Evolutionary conservation across 2,329 filamentous ascomycete species (phyloP), one percentile per base, ranked within the genome.

Genomic region (Trichoderma aggressivum): DNA sequence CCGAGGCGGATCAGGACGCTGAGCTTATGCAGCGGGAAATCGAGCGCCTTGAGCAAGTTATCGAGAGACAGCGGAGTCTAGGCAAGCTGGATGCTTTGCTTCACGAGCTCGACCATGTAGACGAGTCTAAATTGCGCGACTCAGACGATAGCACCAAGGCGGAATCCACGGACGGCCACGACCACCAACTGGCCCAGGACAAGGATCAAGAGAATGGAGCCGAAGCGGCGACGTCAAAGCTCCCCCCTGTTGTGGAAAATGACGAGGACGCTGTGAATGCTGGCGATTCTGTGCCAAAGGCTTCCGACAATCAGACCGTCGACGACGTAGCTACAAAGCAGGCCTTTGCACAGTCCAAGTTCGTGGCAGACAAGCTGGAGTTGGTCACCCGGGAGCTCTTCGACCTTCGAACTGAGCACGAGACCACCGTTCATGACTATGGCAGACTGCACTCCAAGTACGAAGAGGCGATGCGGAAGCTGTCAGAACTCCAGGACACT

Each of bases 1-100:
- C 96, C 0, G 96, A 99, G 81, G 92, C 95, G 3, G 96, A 99
- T 77, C 95, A 98, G 80, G 96, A 99, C 79, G 90, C 93, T 74
- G 96, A 98, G 80, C 84, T 98, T 72, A 98, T 99, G 95, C 94
- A 97, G 80, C 93, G 95, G 43, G 96, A 99, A 78, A 93, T 99
- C 74, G 93, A 98, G 77, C 90, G 95, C 39, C 86, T 99, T 14
- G 96, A 98, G 81, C 93, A 97, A 80, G 94, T 99, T 8, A 90
- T 99, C 65, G 95, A 98, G 81, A 92, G 97, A 62, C 96, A 99
- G 81, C 89, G 96, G 72, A 98, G 94, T 79, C 88, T 99, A 4
- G 96, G 96, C 53, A 97, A 98, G 81, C 88, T 99, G 4, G 96
- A 99, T 79, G 97, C 92, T 67, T 87, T 99, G 8, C 88, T 99